These are phyloP conservation scores for Trichoderma oligosporum DNA, from an alignment of 2,329 filamentous ascomycete genomes.

Conservation along the genomic window DNA sequence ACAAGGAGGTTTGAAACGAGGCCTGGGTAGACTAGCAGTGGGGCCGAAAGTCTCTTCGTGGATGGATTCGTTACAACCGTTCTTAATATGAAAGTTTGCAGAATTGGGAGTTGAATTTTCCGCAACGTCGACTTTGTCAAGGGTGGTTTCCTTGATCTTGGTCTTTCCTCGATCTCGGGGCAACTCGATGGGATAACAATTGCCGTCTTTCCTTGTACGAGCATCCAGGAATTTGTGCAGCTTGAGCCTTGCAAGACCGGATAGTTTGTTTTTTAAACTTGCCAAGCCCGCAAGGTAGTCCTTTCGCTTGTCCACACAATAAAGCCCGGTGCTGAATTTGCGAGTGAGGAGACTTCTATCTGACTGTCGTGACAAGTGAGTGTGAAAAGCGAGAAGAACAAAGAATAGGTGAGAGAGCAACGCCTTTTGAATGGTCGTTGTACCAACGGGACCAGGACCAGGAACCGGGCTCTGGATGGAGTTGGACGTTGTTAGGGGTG, in stretches of 20 bases:
- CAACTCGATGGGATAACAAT: constrained; percentile 1
- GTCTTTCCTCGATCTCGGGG: not conserved
- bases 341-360: constrained; percentile 20
- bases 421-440: constrained; percentile 39
- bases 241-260: constrained; percentile 5
- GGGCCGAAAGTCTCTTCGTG: constrained; percentile 21
- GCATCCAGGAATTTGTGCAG: constrained; percentile 12
- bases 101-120: constrained; percentile 5
- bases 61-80: constrained; percentile 33
- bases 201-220: constrained; percentile 20
- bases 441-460: constrained; percentile 20
- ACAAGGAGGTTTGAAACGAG: constrained; percentile 15
- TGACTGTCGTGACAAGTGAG: constrained; percentile 29
- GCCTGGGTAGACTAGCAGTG: constrained; percentile 15
- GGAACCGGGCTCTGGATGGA: constrained; percentile 28
- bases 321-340: constrained; percentile 20
- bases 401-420: constrained; percentile 35
- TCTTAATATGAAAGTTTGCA: constrained; percentile 28
- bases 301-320: constrained; percentile 18
- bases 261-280: not conserved
- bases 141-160: not conserved
- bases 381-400: constrained; percentile 28
- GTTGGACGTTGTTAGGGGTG: constrained; percentile 33
- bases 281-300: not conserved
- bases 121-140: constrained; percentile 12